A percentile compares a stretch with the other conserved stretches of the same genome.
Evolutionary conservation across 2,329 filamentous ascomycete species (phyloP).

Genomic region (Hawksworthiomyces lignivorus): DNA sequence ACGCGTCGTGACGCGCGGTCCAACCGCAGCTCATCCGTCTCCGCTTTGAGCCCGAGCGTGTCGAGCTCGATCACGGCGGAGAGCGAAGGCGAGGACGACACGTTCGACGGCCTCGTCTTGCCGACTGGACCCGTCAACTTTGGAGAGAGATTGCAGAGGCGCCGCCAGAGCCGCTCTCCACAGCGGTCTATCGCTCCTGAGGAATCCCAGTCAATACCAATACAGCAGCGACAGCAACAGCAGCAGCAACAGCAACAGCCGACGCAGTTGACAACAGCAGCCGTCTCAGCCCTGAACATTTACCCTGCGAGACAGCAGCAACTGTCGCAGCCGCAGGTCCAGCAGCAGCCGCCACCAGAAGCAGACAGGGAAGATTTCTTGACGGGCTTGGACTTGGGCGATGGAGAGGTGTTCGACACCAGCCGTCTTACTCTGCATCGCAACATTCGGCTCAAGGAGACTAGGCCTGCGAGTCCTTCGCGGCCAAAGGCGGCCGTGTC

Average conservation of each 20-base stretch:
- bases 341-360: slow-evolving; percentile 23
- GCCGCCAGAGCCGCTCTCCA: slow-evolving; percentile 54
- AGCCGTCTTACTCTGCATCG: slow-evolving; percentile 79
- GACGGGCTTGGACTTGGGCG: slow-evolving; percentile 77
- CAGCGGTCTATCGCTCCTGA: slow-evolving; percentile 26
- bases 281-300: slow-evolving; percentile 5
- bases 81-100: slow-evolving; percentile 92
- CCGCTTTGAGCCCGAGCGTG: slow-evolving; percentile 84
- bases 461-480: slow-evolving; percentile 59
- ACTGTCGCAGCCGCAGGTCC: slow-evolving; percentile 17
- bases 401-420: slow-evolving; percentile 72
- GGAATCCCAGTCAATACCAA: too few species aligned
- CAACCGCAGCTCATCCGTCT: slow-evolving; percentile 77
- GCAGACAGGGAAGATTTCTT: slow-evolving; percentile 69
- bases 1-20: slow-evolving; percentile 74
- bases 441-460: slow-evolving; percentile 80
- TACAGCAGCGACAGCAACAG: too few species aligned
- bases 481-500: slow-evolving; percentile 71
- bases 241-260: slow-evolving; percentile 23
- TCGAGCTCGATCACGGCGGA: slow-evolving; percentile 86
- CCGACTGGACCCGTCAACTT: slow-evolving; percentile 81
- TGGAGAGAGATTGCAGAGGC: slow-evolving; percentile 65
- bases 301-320: slow-evolving; percentile 6
- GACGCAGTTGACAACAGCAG: neutral
- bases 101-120: slow-evolving; percentile 79